These are phyloP conservation scores for Populus simonii DNA, from an alignment of 345 rosid genomes.

Conservation along the genomic window DNA sequence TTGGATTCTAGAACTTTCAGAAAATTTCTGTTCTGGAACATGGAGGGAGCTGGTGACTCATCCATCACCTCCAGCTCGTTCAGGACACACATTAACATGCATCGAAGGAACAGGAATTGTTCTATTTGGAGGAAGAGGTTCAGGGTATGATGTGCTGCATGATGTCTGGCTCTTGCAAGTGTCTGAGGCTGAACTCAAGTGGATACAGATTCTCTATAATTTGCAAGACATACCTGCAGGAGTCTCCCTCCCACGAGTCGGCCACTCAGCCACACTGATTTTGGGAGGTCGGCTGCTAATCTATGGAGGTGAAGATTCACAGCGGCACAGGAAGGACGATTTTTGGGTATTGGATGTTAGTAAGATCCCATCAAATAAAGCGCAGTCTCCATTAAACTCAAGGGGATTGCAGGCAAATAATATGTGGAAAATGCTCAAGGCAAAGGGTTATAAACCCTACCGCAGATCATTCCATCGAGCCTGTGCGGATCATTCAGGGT, in stretches of 20 bases:
- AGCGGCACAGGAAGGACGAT: constrained; percentile 76
- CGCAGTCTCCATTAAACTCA: constrained; percentile 35
- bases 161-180: constrained; percentile 80
- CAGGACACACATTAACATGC: constrained; percentile 87
- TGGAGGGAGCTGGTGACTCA: constrained; percentile 58
- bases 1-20: constrained; percentile 77
- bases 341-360: constrained; percentile 75
- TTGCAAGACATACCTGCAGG: constrained; percentile 49
- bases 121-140: constrained; percentile 90
- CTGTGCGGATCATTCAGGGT: constrained; percentile 66
- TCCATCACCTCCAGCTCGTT: constrained; percentile 80
- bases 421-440: constrained; percentile 63
- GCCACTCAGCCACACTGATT: constrained; percentile 79
- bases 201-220: constrained; percentile 66
- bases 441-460: constrained; percentile 52
- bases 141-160: constrained; percentile 73
- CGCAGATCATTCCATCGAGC: constrained; percentile 79
- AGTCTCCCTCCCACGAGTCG: constrained; percentile 75
- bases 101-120: constrained; percentile 49
- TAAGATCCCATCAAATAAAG: constrained; percentile 38
- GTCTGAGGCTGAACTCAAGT: constrained; percentile 39
- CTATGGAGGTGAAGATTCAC: constrained; percentile 89
- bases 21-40: constrained; percentile 49
- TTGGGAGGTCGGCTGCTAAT: constrained; percentile 74
- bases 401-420: constrained; percentile 24